Percentiles rank a stretch among this genome's conserved stretches.
phyloP scores from a whole-genome alignment of 2,329 filamentous ascomycete genomes.

The Colletotrichum musicola region DNA sequence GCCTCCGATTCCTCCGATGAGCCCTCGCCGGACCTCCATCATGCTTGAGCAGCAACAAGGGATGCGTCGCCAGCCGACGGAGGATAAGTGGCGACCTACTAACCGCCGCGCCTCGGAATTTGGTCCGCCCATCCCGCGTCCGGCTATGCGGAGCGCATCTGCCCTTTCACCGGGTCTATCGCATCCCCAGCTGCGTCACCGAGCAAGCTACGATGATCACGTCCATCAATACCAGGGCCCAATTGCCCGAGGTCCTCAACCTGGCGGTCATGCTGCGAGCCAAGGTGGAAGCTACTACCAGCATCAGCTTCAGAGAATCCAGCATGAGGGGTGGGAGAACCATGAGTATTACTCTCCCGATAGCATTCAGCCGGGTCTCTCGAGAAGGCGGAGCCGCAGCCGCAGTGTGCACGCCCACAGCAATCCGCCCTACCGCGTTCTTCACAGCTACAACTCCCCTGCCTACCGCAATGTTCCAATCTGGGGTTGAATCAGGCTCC shows the following conservation, averaged over 20 bases:
- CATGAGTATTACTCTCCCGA: conserved; percentile 30
- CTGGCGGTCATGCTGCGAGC: conserved; percentile 29
- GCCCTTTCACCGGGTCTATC: conserved; percentile 24
- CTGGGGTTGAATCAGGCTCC: conserved; percentile 58
- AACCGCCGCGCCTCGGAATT: not conserved
- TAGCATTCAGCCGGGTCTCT: conserved; percentile 50
- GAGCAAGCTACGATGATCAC: conserved; percentile 49
- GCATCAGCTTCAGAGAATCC: conserved; percentile 30
- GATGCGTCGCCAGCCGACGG: conserved; percentile 24
- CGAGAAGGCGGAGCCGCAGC: conserved; percentile 23
- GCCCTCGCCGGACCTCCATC: conserved; percentile 36
- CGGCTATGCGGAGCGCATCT: conserved; percentile 11
- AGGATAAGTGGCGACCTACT: conserved; percentile 17
- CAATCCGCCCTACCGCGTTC: conserved; percentile 61
- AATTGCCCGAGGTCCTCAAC: conserved; percentile 21
- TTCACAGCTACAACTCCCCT: conserved; percentile 71
- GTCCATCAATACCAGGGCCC: conserved; percentile 40
- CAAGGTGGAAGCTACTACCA: conserved; percentile 36
- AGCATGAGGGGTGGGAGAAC: conserved; percentile 42
- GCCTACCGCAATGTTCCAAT: conserved; percentile 67
- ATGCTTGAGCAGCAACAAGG: conserved; percentile 28
- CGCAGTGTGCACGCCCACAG: conserved; percentile 34
- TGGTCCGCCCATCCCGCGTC: not conserved
- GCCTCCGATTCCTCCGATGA: conserved; percentile 43
- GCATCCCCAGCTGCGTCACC: conserved; percentile 46